Percentiles rank a stretch among this genome's conserved stretches.
Conservation (phyloP, 1,284 basidiomycete species). For the Apiotrichum montevideense region DNA sequence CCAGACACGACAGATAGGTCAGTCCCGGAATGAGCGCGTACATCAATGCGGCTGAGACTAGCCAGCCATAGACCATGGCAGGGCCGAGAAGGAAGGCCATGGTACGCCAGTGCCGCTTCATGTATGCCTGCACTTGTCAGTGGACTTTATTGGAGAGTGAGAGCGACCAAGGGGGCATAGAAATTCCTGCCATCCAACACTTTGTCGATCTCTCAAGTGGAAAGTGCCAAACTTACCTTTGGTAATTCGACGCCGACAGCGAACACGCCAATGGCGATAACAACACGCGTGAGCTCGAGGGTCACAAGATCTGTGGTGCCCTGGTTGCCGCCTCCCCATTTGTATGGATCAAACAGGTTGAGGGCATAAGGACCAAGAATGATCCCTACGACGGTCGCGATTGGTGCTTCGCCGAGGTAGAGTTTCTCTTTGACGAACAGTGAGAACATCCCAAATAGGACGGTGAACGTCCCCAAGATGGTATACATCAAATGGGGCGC, state of each 20-base stretch:
- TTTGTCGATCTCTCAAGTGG: too few species aligned
- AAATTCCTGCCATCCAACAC: too few species aligned
- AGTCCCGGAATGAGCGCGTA: constrained; percentile 81
- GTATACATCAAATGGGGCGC: constrained; percentile 59
- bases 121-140: constrained; percentile 57
- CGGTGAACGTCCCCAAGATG: constrained; percentile 73
- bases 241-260: constrained; percentile 95
- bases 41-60: constrained; percentile 77
- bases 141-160: too few species aligned
- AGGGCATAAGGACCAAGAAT: constrained; percentile 83
- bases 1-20: constrained; percentile 77
- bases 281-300: constrained; percentile 87
- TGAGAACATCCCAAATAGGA: constrained; percentile 77
- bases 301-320: constrained; percentile 63
- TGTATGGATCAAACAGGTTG: constrained; percentile 75
- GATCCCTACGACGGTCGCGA: constrained; percentile 91
- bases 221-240: constrained; percentile 51
- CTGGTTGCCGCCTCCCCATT: constrained; percentile 61
- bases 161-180: too few species aligned
- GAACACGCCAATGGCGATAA: constrained; percentile 95
- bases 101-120: constrained; percentile 83
- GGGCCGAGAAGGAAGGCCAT: constrained; percentile 80
- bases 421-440: constrained; percentile 86
- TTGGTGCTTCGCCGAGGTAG: constrained; percentile 94
- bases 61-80: constrained; percentile 81